Percentiles rank a stretch among this genome's conserved stretches.
Evolutionary conservation across 176 grass and related monocot genomes (phyloP).

Genomic region (Juncus inflexus): DNA sequence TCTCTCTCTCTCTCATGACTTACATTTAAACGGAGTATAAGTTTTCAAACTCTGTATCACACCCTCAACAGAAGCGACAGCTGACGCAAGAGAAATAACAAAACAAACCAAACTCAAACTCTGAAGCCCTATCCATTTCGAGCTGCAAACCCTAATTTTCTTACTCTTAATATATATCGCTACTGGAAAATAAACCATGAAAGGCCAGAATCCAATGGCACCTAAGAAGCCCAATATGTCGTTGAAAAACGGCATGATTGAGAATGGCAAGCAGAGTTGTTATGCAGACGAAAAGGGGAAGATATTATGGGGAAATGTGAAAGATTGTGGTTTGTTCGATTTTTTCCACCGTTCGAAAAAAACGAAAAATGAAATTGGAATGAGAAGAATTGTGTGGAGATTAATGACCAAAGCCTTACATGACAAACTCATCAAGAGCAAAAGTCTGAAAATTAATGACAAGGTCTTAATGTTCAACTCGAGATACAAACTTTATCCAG

Average conservation of each 20-base stretch:
- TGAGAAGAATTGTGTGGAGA: too few relatives aligned
- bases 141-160: conserved; percentile 23
- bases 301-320: too few relatives aligned
- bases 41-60: conserved; percentile 49
- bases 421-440: too few relatives aligned
- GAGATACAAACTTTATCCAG: too few relatives aligned
- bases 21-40: conserved; percentile 54
- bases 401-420: too few relatives aligned
- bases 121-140: conserved; percentile 53
- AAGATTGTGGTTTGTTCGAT: too few relatives aligned
- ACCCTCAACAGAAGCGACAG: conserved; percentile 60
- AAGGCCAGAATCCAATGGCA: conserved; percentile 81
- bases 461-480: too few relatives aligned
- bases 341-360: too few relatives aligned
- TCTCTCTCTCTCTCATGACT: conserved; percentile 37
- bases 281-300: conserved; percentile 24
- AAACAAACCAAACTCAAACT: conserved; percentile 81
- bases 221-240: conserved; percentile 72
- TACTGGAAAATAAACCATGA: conserved; percentile 79
- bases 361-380: too few relatives aligned
- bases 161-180: conserved; percentile 68
- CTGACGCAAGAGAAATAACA: conserved; percentile 52
- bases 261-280: conserved; percentile 51
- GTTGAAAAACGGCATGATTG: conserved; percentile 95
- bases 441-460: too few relatives aligned